phyloP scores from a whole-genome alignment of 352 stramenopile species.

The Globisporangium recalcitrans region DNA sequence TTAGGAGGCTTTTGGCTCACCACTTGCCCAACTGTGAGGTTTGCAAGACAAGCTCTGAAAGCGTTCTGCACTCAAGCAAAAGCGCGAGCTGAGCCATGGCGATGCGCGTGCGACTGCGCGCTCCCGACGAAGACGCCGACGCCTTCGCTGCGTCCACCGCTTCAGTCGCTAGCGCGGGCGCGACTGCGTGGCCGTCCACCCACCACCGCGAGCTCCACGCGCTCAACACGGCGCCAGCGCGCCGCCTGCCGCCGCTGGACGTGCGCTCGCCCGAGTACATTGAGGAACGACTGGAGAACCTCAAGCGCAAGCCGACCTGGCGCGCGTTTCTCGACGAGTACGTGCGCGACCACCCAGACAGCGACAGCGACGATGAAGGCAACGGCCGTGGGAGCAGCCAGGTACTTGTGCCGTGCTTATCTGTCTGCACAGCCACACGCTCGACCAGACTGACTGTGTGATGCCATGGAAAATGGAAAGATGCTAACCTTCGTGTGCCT shows the following conservation, averaged over 20 bases:
- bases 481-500: not conserved
- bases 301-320: slow-evolving; percentile 71
- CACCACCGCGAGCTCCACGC: slow-evolving; percentile 13
- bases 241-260: slow-evolving; percentile 48
- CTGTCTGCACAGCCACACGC: not conserved
- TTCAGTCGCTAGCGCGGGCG: not conserved
- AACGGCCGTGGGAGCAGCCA: slow-evolving; percentile 5
- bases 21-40: not conserved
- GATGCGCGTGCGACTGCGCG: slow-evolving; percentile 63
- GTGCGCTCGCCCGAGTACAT: slow-evolving; percentile 79
- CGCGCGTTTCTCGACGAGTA: slow-evolving; percentile 67
- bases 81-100: slow-evolving; percentile 9
- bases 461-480: not conserved
- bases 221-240: slow-evolving; percentile 17
- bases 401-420: not conserved
- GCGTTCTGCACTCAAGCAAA: not conserved
- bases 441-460: not conserved
- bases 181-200: slow-evolving; percentile 21
- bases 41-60: not conserved
- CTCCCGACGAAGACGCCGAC: slow-evolving; percentile 42
- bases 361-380: slow-evolving; percentile 33
- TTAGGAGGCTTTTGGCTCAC: not conserved
- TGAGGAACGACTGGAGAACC: slow-evolving; percentile 80
- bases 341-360: slow-evolving; percentile 44
- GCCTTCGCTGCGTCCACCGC: not conserved